Evolutionary conservation across 2,329 filamentous ascomycete species (phyloP).

Genomic region (Penicillium sp.): DNA sequence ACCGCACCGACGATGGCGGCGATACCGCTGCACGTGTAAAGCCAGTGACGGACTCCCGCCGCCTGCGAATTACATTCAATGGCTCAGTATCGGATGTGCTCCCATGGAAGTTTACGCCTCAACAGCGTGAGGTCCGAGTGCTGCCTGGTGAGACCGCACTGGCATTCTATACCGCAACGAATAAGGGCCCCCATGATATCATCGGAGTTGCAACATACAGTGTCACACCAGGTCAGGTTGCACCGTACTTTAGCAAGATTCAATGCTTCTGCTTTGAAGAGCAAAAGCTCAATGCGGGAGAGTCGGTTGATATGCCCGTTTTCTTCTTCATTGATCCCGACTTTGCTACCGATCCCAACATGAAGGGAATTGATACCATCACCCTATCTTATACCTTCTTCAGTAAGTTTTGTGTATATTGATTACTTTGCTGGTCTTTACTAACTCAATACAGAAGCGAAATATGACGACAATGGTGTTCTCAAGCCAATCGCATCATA

Average conservation of each 20-base stretch:
- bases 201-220: conserved; percentile 98
- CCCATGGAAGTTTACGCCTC: conserved; percentile 95
- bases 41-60: conserved; percentile 75
- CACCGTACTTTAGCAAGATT: conserved; percentile 98
- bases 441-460: conserved; percentile 62
- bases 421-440: neutral
- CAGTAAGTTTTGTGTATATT: conserved; percentile 59
- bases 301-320: conserved; percentile 98
- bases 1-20: conserved; percentile 60
- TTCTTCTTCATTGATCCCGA: conserved; percentile 99
- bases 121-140: conserved; percentile 94
- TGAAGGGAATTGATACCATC: conserved; percentile 92
- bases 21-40: conserved; percentile 75
- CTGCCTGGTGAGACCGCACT: conserved; percentile 94
- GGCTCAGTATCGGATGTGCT: conserved; percentile 92
- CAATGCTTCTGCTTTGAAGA: conserved; percentile 99
- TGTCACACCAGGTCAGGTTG: conserved; percentile 91
- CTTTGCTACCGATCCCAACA: conserved; percentile 84
- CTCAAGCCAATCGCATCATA: conserved; percentile 55
- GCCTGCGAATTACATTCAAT: conserved; percentile 93
- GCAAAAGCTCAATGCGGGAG: conserved; percentile 87
- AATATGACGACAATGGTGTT: conserved; percentile 77
- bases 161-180: conserved; percentile 96
- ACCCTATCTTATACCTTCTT: conserved; percentile 98
- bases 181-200: conserved; percentile 85